Evolutionary conservation across 2,329 filamentous ascomycete species (phyloP).

Genomic region (Endothia cerciana): DNA sequence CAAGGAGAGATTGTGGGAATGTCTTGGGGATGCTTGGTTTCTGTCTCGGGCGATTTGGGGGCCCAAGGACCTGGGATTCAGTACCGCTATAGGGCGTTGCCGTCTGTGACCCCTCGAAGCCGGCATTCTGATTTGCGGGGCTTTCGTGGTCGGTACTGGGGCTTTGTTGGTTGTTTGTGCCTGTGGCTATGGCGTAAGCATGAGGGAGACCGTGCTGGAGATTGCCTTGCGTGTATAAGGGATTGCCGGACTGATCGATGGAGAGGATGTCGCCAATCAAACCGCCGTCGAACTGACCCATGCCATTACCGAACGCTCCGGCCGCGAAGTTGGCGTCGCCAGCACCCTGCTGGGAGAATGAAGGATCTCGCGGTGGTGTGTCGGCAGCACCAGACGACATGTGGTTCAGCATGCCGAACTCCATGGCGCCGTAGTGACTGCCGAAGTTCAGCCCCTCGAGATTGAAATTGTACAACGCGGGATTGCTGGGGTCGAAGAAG

Average conservation of each 20-base stretch:
- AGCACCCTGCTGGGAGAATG: conserved; percentile 44
- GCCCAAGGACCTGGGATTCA: conserved; percentile 24
- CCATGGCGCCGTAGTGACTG: conserved; percentile 92
- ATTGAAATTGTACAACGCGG: conserved; percentile 93
- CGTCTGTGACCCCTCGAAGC: conserved; percentile 60
- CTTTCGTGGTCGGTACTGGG: conserved; percentile 68
- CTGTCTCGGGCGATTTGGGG: conserved; percentile 47
- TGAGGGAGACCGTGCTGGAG: conserved; percentile 66
- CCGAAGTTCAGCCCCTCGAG: conserved; percentile 93
- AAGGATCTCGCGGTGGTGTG: conserved; percentile 68
- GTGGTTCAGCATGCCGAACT: conserved; percentile 94
- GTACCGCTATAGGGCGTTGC: conserved; percentile 39
- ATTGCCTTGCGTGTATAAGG: conserved; percentile 59
- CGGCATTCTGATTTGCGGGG: conserved; percentile 54
- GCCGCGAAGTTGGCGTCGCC: conserved; percentile 47
- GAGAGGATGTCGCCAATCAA: conserved; percentile 58
- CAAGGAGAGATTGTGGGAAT: conserved; percentile 55
- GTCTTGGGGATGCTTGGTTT: conserved; percentile 49
- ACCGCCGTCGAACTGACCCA: conserved; percentile 52
- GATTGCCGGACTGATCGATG: conserved; percentile 52
- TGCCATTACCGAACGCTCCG: conserved; percentile 56
- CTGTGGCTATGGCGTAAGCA: conserved; percentile 67
- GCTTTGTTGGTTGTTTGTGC: conserved; percentile 64
- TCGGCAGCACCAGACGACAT: conserved; percentile 93
- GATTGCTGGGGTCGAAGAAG: conserved; percentile 89